Percentiles rank a stretch among this genome's conserved stretches.
Evolutionary conservation across 805 yeast genomes (phyloP).

Genomic region (Candida khao-thaluensis): DNA sequence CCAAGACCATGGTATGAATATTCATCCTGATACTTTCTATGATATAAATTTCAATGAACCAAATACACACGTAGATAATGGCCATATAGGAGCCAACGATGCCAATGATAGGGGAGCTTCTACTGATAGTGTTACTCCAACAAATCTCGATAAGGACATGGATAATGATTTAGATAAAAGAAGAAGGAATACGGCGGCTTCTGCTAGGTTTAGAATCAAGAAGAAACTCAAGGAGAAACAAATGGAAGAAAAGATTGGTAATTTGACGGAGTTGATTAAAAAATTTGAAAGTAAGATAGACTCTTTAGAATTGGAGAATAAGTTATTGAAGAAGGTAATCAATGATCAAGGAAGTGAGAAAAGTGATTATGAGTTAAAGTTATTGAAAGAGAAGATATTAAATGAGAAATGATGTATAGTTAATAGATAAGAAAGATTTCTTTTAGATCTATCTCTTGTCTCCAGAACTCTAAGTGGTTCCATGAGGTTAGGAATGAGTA

Average conservation of each 20-base stretch:
- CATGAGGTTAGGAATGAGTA: too few species aligned
- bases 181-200: conserved; percentile 61
- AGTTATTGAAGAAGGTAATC: conserved; percentile 52
- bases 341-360: conserved; percentile 49
- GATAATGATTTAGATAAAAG: conserved; percentile 46
- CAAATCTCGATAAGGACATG: conserved; percentile 5
- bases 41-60: conserved; percentile 3
- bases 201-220: conserved; percentile 62
- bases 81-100: background rate
- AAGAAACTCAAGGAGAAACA: conserved; percentile 59
- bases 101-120: background rate
- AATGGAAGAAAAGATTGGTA: conserved; percentile 49
- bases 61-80: background rate
- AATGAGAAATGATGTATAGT: conserved; percentile 7
- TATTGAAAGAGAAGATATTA: conserved; percentile 31
- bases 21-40: conserved; percentile 2
- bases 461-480: background rate
- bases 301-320: conserved; percentile 62
- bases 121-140: background rate
- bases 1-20: background rate
- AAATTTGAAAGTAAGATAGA: conserved; percentile 47
- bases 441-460: too few species aligned
- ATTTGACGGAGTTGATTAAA: conserved; percentile 45
- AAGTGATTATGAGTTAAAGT: conserved; percentile 37
- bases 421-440: background rate